phyloP scores from a whole-genome alignment of 2,329 filamentous ascomycete species.

The Tetracladium maxilliforme region DNA sequence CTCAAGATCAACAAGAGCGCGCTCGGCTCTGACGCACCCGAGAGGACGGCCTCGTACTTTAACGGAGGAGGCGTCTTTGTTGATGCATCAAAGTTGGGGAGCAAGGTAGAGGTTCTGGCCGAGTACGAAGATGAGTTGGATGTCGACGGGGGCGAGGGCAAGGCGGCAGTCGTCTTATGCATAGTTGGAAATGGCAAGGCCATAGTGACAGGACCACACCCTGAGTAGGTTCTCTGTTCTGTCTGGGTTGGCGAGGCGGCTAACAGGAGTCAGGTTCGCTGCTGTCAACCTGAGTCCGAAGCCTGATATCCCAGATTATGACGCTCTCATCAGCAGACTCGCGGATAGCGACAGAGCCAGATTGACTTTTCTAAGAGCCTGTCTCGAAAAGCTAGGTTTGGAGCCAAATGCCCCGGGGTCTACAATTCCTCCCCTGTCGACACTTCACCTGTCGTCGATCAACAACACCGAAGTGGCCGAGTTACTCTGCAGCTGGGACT shows the following conservation, averaged over 20 bases:
- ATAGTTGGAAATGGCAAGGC: constrained; percentile 68
- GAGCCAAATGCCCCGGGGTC: constrained; percentile 48
- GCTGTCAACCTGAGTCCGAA: constrained; percentile 60
- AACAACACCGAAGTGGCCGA: constrained; percentile 49
- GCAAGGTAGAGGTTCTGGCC: constrained; percentile 64
- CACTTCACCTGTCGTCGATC: constrained; percentile 65
- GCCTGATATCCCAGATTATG: constrained; percentile 53
- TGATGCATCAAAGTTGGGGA: constrained; percentile 47
- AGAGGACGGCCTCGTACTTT: constrained; percentile 65
- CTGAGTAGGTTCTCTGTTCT: constrained; percentile 50
- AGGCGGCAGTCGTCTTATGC: constrained; percentile 72
- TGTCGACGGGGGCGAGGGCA: constrained; percentile 63
- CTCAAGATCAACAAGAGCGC: constrained; percentile 47
- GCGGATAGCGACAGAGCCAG: constrained; percentile 55
- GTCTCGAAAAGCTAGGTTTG: constrained; percentile 69
- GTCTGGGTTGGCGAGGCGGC: constrained; percentile 1
- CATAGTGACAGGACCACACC: constrained; percentile 77
- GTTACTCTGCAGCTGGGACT: constrained; percentile 49
- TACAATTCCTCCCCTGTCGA: constrained; percentile 72
- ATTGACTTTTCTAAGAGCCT: constrained; percentile 62
- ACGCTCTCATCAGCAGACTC: constrained; percentile 52
- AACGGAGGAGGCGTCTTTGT: constrained; percentile 94
- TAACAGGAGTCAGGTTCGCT: constrained; percentile 50
- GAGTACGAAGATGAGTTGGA: constrained; percentile 61
- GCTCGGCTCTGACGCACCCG: constrained; percentile 36